A percentile compares a stretch with the other conserved stretches of the same genome.
phyloP scores from a whole-genome alignment of 2,329 filamentous ascomycete species.

The Byssoonygena ceratinophila region DNA sequence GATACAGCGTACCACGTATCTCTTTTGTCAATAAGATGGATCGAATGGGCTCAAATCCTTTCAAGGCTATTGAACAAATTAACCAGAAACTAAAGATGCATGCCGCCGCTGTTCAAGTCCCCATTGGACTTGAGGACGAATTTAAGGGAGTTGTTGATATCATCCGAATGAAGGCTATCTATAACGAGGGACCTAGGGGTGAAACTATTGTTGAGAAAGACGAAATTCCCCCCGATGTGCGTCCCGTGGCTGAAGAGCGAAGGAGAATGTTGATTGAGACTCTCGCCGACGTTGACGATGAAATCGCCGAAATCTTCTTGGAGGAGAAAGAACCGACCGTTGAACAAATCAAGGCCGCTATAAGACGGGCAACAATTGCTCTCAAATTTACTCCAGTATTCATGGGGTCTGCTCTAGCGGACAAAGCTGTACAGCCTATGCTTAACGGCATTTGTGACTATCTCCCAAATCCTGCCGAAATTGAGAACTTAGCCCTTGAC shows the following conservation, averaged over 20 bases:
- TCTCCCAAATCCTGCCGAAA: constrained; percentile 80
- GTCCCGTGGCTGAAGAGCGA: constrained; percentile 68
- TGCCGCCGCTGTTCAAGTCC: constrained; percentile 86
- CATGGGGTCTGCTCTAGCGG: constrained; percentile 90
- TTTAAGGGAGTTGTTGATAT: constrained; percentile 90
- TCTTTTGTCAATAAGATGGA: constrained; percentile 99
- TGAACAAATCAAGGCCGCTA: constrained; percentile 80
- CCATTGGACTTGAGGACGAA: constrained; percentile 82
- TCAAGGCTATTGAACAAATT: constrained; percentile 95
- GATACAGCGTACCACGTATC: constrained; percentile 90
- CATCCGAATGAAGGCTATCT: constrained; percentile 83
- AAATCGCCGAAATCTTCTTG: constrained; percentile 90
- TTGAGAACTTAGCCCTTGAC: constrained; percentile 82
- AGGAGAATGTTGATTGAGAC: constrained; percentile 82
- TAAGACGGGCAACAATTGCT: constrained; percentile 77
- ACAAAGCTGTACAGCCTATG: constrained; percentile 94
- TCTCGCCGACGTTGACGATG: constrained; percentile 91
- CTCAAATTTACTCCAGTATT: constrained; percentile 89
- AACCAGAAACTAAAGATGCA: constrained; percentile 89
- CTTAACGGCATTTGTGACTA: constrained; percentile 94
- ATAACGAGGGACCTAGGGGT: constrained; percentile 77
- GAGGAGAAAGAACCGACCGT: constrained; percentile 72
- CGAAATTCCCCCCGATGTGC: constrained; percentile 70
- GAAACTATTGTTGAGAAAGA: constrained; percentile 65
- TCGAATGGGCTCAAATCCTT: constrained; percentile 94